Evolutionary conservation across 176 grass and related monocot genomes (phyloP), one percentile per base, ranked within the genome.

Genomic region (Miscanthus lutarioriparius): DNA sequence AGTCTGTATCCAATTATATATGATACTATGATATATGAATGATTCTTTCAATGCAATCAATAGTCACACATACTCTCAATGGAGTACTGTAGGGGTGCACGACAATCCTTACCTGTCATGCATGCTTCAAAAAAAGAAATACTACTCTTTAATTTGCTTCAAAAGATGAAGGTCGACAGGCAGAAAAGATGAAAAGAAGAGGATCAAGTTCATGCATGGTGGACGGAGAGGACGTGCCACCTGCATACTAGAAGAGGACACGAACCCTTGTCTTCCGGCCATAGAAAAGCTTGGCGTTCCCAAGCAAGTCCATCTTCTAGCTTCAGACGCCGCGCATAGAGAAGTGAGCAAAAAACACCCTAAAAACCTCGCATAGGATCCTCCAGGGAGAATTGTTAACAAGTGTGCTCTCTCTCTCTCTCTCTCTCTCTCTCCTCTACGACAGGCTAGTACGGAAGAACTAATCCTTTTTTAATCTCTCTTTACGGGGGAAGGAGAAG

Each of bases 251-350:
- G 40, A 85, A 51, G 92, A 92, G 78, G 92, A 94, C 92, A 94
- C 79, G 87, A 89, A 88, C 89, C 92, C 92, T 88, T 87, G 87
- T 94, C 92, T 90, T 94, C 90, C 87, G 92, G 85, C 82, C 82
- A 86, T 84, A 85, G 49, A 84, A 86, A 83, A 76, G 40, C 78
- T 87, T 78, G 27, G 53, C 76, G 73, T 84, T 91, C 85, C 77
- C 64, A 88, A 58, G 54, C 64, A 80, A 43, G 30, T 74, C 78
- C 49, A n/a, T 80, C 76, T 32, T 85, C 83, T 73, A 40, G 15
- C 89, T 90, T 76, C 85, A 53, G 68, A 84, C 67, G 80, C 49
- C n/a, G 74, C 80, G 70, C 77, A 69, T 79, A 25, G 81, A 87
- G 85, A 90, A 85, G 51, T 65, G 72, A 70, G 83, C 87, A 89